Percentiles rank a stretch among this genome's conserved stretches.
Conservation (phyloP, 148 eudicot species). For the Rhododendron ferrugineum region DNA sequence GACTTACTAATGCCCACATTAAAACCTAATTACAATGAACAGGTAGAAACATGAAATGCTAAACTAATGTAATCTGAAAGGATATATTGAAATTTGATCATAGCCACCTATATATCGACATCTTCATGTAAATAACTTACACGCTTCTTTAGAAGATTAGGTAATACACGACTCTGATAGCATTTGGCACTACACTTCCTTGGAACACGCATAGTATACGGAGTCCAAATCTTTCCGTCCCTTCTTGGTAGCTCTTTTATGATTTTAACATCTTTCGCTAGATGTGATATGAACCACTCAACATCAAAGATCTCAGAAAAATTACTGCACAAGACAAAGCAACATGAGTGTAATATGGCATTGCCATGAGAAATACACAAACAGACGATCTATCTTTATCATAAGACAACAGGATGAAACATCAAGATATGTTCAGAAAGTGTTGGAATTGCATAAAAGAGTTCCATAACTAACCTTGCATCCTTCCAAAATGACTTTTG, state of each 20-base stretch:
- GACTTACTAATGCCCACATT: not conserved
- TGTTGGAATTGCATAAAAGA: not conserved
- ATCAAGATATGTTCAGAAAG: not conserved
- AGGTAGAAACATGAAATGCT: not conserved
- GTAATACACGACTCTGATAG: constrained; percentile 68
- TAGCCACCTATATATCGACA: not conserved
- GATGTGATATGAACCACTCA: constrained; percentile 73
- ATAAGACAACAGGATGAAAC: not conserved
- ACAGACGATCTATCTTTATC: not conserved
- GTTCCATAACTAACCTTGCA: constrained; percentile 53
- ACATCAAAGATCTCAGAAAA: constrained; percentile 86
- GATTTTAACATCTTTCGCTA: constrained; percentile 69
- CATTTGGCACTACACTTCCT: constrained; percentile 83
- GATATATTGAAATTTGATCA: constrained; percentile 1
- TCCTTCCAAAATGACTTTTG: constrained; percentile 96
- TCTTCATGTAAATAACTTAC: constrained; percentile 40
- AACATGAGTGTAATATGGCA: constrained; percentile 10
- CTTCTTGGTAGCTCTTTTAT: constrained; percentile 69
- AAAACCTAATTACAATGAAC: not conserved
- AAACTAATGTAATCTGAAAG: not conserved
- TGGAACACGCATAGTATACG: constrained; percentile 86
- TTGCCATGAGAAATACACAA: not conserved
- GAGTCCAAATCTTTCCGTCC: constrained; percentile 45
- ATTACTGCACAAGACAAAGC: constrained; percentile 53
- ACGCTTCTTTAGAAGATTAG: constrained; percentile 72